Evolutionary conservation across 1,284 basidiomycete species (phyloP).

Genomic region (Boletus subluridellus): DNA sequence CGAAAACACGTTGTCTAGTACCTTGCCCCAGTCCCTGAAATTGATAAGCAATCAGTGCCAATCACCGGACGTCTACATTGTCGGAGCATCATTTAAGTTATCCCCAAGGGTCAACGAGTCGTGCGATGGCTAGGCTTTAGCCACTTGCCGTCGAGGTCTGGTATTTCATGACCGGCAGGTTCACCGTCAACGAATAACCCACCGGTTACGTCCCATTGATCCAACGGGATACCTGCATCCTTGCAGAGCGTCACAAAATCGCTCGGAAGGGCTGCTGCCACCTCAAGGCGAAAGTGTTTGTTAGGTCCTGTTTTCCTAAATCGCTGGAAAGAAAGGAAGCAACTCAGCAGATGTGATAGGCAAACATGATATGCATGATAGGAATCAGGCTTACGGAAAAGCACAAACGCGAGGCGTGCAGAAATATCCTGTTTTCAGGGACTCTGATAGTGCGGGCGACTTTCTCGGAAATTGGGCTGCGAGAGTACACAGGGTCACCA

Average conservation of each 20-base stretch:
- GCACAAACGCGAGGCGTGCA: constrained; percentile 58
- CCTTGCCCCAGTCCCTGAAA: constrained; percentile 8
- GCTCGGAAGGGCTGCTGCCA: constrained; percentile 51
- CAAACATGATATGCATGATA: not conserved
- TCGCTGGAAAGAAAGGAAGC: constrained; percentile 37
- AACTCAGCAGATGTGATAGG: not conserved
- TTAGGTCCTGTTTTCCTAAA: constrained; percentile 42
- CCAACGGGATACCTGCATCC: constrained; percentile 41
- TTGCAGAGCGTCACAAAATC: constrained; percentile 50
- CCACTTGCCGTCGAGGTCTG: constrained; percentile 44
- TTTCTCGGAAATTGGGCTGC: constrained; percentile 28
- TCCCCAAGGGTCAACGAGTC: constrained; percentile 11
- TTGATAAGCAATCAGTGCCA: not conserved
- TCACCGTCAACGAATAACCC: constrained; percentile 48
- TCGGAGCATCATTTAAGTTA: constrained; percentile 2
- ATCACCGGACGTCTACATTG: not conserved
- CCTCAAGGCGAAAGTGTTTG: constrained; percentile 48
- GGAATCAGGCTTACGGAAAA: constrained; percentile 44
- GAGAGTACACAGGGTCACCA: constrained; percentile 54
- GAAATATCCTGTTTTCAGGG: constrained; percentile 49
- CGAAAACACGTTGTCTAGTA: constrained; percentile 19
- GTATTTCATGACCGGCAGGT: constrained; percentile 34
- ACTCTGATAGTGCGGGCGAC: constrained; percentile 36
- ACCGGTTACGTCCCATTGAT: constrained; percentile 37
- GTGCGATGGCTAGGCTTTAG: constrained; percentile 21